phyloP scores from a whole-genome alignment of 495 filamentous ascomycete genomes.

The Aspergillus kassunensis region DNA sequence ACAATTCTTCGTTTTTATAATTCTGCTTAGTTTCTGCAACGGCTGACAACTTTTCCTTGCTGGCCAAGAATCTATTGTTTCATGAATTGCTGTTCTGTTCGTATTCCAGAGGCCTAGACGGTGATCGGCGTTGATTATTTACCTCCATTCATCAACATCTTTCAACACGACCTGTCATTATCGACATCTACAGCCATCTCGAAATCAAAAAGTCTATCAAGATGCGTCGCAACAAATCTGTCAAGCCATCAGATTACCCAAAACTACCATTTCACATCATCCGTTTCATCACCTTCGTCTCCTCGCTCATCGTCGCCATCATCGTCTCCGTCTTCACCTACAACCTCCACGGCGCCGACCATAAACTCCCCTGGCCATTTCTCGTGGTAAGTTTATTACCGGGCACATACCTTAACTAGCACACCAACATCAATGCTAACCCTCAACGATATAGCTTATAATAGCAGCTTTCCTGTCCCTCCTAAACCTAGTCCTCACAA shows the following conservation, averaged over 20 bases:
- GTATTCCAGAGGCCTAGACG: neutral
- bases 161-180: neutral
- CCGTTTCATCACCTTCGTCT: slow-evolving; percentile 46
- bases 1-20: neutral
- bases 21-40: neutral
- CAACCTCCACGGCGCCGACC: slow-evolving; percentile 51
- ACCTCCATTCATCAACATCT: neutral
- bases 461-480: slow-evolving; percentile 53
- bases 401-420: too few species aligned
- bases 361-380: slow-evolving; percentile 60
- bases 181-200: neutral
- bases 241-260: slow-evolving; percentile 56
- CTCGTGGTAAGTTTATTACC: slow-evolving; percentile 49
- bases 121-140: neutral
- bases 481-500: slow-evolving; percentile 48
- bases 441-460: slow-evolving; percentile 42
- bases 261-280: slow-evolving; percentile 55
- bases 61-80: slow-evolving; percentile 1
- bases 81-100: neutral
- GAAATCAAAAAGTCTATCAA: neutral
- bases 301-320: slow-evolving; percentile 51
- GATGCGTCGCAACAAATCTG: slow-evolving; percentile 32
- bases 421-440: too few species aligned
- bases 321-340: slow-evolving; percentile 61
- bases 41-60: neutral